Base-by-base conservation (phyloP, 75 land plant genomes). In the Pinus albicaulis region DNA sequence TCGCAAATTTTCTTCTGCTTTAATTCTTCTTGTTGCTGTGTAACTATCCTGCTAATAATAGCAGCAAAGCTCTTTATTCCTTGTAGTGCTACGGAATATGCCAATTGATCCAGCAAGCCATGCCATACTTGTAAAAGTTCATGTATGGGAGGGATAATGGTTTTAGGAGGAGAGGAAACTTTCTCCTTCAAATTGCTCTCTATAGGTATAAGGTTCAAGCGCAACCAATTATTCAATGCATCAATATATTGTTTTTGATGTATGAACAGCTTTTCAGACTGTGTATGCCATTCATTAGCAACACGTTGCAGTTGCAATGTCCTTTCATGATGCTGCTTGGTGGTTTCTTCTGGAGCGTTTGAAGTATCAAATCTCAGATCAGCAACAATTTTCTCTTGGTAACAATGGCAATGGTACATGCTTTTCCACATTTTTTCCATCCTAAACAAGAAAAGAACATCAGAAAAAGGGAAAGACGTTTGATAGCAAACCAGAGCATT, bases 341-440 rank as follows among this genome's bases (percentile, higher is more conserved):
- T 90, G 12, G 99, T 94, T 78, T 92, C 93, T 55, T 82, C 87
- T n/a, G 80, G 80, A 71, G 80, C 55, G 61, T 81, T 84, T 24
- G 84, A 86, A 28, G 83, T 71, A 52, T 95, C 88, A 17, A 97
- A 73, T n/a, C 62, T 23, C 75, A 69, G 87, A 52, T 93, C 82
- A 16, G 78, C 74, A 20, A 41, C 36, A 38, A 86, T 89, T 52
- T 86, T 81, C 58, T 79, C 80, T 7, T 81, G 74, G 83, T 92
- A 95, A 38, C 72, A 64, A 55, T 97, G 99, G 57, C 93, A 82
- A 4, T 23, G 72, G 55, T 72, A 65, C 93, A 97, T 90, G 28
- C 69, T 76, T 74, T 76, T 83, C 99, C 99, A 97, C 99, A 97
- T 97, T 53, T 75, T 82, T 7, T 87, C 82, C 95, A 96, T 82